Evolutionary conservation across 2,329 filamentous ascomycete species (phyloP), one percentile per base, ranked within the genome.

Genomic region (Didymella arachidicola): DNA sequence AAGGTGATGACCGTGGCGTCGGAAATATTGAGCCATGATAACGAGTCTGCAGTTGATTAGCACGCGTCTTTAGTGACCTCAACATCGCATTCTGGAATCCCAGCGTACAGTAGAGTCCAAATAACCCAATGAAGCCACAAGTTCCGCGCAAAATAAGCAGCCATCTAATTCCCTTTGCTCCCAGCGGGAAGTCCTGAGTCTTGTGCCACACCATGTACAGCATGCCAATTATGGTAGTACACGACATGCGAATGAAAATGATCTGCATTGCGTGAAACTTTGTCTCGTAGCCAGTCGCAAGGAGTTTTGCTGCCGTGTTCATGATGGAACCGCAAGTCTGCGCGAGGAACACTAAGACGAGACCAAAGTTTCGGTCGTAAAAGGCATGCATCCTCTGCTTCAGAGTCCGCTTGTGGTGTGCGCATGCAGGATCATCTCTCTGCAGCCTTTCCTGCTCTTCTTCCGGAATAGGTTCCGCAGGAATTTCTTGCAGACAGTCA

Each of bases 1-100:
- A 96, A 97, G 8, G 91, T 93, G 47, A 96, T 88, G 29, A 96
- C 92, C 0, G 91, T 94, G 1, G 92, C 91, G 72, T 96, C 92
- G 12, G 91, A 89, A 2, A 96, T 82, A 0, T 91, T 89, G 3
- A 96, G 84, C 71, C 94, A 95, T 70, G 90, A 86, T 52, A 90
- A 78, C 5, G 85, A 87, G 68, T 87, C 80, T 82, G 53, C 10
- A 0, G 7, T 14, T 2, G 12, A 19, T 63, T 34, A 63, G 55
- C 47, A 42, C 12, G 19, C 32, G 7, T 16, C 54, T 8, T 7
- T 29, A 7, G 16, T 11, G 7, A 27, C 0, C 10, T 8, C 7
- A 16, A 25, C 4, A 7, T 26, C 2, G 7, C 2, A 7, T 75
- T 0, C 87, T 5, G 4, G 85, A 0, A n/a, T 2, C 1, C 4